Evolutionary conservation across 106 monocot genomes (phyloP), one percentile per base, ranked within the genome.

Genomic region (Agapanthus africanus): DNA sequence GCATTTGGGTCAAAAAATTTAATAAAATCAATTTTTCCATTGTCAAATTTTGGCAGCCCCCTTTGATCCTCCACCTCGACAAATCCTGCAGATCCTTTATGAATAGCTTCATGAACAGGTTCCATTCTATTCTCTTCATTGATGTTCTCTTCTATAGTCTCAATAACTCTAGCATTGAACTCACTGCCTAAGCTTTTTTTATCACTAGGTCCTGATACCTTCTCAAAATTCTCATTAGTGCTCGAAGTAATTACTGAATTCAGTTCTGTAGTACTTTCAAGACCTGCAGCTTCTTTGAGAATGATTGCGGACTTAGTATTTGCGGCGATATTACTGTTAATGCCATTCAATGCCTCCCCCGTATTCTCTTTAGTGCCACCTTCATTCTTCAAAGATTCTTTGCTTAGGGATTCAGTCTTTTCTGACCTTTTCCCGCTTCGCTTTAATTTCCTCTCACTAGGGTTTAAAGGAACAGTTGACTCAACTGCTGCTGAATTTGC

Each of bases 21-120:
- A 33, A 68, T 5, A 50, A 78, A 73, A 14, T 71, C 74, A 61
- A 74, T 63, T 32, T 54, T 71, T 4, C 51, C 83, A 64, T 15
- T 54, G 40, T 67, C 72, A 59, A 27, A 42, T 31, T 41, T 35
- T 1, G 54, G 23, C 60, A 26, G 40, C 37, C 37, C 56, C 54
- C 41, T 57, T 32, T 46, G 35, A 28, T 59, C 59, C 3, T 44
- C 34, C 18, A 33, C 8, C 38, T 77, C 65, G 64, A 16, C n/a
- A 49, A 27, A 28, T 8, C 37, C 44, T 49, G 34, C 19, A 60
- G 28, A 60, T 25, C 11, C 59, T 60, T 60, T 38, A 52, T 27
- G 37, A 28, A 54, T 57, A 3, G 13, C 7, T 0, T 71, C n/a
- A 4, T 42, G 19, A 21, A 16, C 38, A 41, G 37, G 28, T 72